A percentile compares a stretch with the other conserved stretches of the same genome.
Evolutionary conservation across 257 asterid species (phyloP).

Genomic region (Dorcoceras hygrometricum): DNA sequence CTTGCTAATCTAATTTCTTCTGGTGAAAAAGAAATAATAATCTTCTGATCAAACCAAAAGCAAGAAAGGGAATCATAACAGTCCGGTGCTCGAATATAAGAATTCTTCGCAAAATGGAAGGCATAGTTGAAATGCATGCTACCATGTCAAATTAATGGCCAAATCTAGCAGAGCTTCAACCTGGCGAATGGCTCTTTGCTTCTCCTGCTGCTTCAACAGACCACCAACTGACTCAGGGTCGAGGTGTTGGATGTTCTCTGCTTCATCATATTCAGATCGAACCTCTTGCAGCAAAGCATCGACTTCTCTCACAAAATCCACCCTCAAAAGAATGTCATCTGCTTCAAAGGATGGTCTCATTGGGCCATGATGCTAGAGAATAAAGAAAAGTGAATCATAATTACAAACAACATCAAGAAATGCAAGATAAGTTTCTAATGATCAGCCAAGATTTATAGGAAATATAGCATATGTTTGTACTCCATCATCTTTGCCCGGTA

Average conservation of each 20-base stretch:
- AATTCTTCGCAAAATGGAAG: neutral
- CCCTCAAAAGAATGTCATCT: conserved; percentile 75
- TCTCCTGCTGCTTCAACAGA: conserved; percentile 83
- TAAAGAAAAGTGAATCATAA: conserved; percentile 9
- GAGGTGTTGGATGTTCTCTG: conserved; percentile 41
- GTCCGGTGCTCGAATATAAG: too few species aligned
- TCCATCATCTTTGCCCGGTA: neutral
- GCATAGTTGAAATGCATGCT: conserved; percentile 19
- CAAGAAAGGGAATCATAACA: too few species aligned
- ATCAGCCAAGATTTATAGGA: neutral
- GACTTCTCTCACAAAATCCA: conserved; percentile 83
- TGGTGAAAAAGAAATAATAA: too few species aligned
- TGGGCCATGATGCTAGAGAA: conserved; percentile 77
- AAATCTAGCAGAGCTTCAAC: conserved; percentile 73
- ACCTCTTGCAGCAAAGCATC: conserved; percentile 73
- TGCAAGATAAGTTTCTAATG: neutral
- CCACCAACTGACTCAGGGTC: conserved; percentile 80
- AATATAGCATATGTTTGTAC: neutral
- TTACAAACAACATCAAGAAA: neutral
- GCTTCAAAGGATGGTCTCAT: conserved; percentile 54
- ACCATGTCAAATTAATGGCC: conserved; percentile 74
- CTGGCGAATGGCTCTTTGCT: conserved; percentile 71
- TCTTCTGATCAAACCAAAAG: too few species aligned
- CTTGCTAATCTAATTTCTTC: too few species aligned
- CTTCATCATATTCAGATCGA: conserved; percentile 42